Percentiles rank a stretch among this genome's conserved stretches.
phyloP scores from a whole-genome alignment of 148 eudicot genomes.

The Chenopodium formosanum region DNA sequence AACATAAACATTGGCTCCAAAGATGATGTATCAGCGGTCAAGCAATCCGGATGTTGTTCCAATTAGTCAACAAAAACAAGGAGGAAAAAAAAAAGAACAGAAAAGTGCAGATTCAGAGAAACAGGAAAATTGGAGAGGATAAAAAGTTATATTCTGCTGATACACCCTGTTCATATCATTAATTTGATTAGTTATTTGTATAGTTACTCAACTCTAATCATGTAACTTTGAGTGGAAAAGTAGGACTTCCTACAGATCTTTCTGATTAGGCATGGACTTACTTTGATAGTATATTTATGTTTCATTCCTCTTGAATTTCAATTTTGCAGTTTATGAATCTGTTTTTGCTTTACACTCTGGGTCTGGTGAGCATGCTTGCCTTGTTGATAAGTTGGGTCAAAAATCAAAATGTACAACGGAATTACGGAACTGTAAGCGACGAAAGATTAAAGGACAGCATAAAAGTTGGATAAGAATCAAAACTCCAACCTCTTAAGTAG shows the following conservation, averaged over 20 bases:
- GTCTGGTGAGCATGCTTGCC: too few relatives aligned
- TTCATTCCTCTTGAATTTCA: not conserved
- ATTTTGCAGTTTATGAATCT: not conserved
- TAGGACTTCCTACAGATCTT: slow-evolving; percentile 14
- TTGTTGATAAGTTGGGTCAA: too few relatives aligned
- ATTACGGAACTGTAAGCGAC: too few relatives aligned
- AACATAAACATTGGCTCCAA: slow-evolving; percentile 64
- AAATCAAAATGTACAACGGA: too few relatives aligned
- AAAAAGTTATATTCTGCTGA: not conserved
- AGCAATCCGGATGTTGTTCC: slow-evolving; percentile 75
- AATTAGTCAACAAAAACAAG: slow-evolving; percentile 19
- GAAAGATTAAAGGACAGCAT: too few relatives aligned
- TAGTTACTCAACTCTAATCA: slow-evolving; percentile 11
- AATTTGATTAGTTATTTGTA: slow-evolving; percentile 10
- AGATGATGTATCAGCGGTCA: slow-evolving; percentile 75
- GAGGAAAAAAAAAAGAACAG: too few relatives aligned
- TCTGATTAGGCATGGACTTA: slow-evolving; percentile 12
- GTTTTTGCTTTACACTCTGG: not conserved
- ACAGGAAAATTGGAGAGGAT: not conserved
- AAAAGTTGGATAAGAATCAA: too few relatives aligned
- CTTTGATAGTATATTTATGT: slow-evolving; percentile 1
- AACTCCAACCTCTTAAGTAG: too few relatives aligned
- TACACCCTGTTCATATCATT: slow-evolving; percentile 11
- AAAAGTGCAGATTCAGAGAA: not conserved
- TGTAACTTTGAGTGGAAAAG: slow-evolving; percentile 13